Evolutionary conservation across 306 rosid species (phyloP).

Genomic region (Hylodesmum podocarpum): DNA sequence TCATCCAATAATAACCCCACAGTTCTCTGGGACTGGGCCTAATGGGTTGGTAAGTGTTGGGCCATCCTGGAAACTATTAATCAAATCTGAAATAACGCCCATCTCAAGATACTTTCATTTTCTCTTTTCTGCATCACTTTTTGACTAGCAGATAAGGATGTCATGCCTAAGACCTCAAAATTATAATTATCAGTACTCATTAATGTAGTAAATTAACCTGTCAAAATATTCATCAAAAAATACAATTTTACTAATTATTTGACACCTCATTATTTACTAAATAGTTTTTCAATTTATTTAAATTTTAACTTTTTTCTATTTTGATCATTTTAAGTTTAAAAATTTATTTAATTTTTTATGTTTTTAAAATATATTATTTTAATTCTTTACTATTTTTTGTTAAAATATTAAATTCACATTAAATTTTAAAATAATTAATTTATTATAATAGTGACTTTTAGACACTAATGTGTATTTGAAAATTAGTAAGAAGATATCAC

Average conservation of each 20-base stretch:
- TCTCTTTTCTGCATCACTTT: conserved; percentile 13
- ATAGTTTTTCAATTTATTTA: too few relatives aligned
- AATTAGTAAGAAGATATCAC: too few relatives aligned
- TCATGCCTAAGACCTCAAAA: conserved; percentile 8
- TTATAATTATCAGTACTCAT: not conserved
- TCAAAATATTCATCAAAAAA: not conserved
- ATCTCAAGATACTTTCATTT: conserved; percentile 25
- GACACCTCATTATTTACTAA: too few relatives aligned
- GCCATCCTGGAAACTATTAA: conserved; percentile 23
- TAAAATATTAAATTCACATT: too few relatives aligned
- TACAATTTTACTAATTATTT: not conserved
- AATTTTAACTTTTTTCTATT: too few relatives aligned
- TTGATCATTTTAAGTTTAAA: too few relatives aligned
- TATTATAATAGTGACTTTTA: too few relatives aligned
- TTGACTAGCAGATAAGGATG: conserved; percentile 31
- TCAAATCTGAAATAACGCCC: conserved; percentile 27
- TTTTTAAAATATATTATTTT: too few relatives aligned
- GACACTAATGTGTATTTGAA: too few relatives aligned
- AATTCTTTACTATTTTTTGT: too few relatives aligned
- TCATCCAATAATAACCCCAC: conserved; percentile 17
- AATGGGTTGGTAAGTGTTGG: conserved; percentile 35
- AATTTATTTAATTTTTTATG: too few relatives aligned
- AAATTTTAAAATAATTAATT: too few relatives aligned
- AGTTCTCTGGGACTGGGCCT: conserved; percentile 36
- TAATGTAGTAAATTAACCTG: not conserved